A percentile compares a stretch with the other conserved stretches of the same genome.
phyloP scores from a whole-genome alignment of 2,329 filamentous ascomycete species.

The Xylariaceae sp. region DNA sequence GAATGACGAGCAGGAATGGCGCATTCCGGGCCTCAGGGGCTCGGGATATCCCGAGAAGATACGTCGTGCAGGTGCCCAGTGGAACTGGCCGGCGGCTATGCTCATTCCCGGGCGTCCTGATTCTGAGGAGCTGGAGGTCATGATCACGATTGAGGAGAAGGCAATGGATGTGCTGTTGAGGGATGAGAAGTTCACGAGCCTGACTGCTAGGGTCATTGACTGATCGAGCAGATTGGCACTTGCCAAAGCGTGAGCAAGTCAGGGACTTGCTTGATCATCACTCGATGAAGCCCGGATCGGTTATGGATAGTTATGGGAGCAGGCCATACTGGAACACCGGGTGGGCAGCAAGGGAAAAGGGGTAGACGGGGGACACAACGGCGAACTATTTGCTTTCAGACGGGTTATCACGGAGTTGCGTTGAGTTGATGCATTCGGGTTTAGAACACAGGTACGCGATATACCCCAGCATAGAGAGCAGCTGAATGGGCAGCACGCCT shows the following conservation, averaged over 20 bases:
- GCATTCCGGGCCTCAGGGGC: background rate
- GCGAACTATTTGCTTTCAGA: background rate
- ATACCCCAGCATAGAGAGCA: too few relatives aligned
- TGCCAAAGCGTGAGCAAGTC: background rate
- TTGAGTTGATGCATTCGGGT: background rate
- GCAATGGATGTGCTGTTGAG: constrained; percentile 5
- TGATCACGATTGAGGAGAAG: constrained; percentile 7
- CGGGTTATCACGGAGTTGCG: background rate
- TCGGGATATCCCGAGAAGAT: constrained; percentile 1
- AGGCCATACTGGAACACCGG: background rate
- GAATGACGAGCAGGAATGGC: constrained; percentile 5
- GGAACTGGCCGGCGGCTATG: constrained; percentile 5
- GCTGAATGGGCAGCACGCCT: too few relatives aligned
- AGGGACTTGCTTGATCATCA: background rate
- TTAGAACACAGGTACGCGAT: background rate
- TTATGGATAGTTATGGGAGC: background rate
- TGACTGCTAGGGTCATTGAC: background rate
- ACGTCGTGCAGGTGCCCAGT: background rate
- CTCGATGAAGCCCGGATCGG: background rate
- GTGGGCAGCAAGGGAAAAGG: background rate
- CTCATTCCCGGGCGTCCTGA: constrained; percentile 4
- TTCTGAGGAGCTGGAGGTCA: constrained; percentile 1
- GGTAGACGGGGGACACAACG: background rate
- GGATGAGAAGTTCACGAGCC: constrained; percentile 1
- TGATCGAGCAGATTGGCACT: background rate